phyloP scores from a whole-genome alignment of 352 stramenopile genomes.

The Globisporangium canariense region DNA sequence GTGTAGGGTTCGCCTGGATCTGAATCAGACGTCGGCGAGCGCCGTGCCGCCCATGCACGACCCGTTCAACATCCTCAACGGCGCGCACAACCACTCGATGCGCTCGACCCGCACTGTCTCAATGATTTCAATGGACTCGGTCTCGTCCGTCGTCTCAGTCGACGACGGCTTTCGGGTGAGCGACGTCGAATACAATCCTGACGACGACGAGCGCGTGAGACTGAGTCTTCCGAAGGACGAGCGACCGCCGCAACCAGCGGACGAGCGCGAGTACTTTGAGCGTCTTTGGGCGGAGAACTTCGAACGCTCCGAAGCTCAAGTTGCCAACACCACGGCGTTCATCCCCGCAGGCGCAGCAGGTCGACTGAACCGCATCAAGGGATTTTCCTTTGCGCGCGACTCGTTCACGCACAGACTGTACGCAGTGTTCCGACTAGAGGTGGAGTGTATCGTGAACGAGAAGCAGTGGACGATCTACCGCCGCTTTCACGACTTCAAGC shows the following conservation, averaged over 20 bases:
- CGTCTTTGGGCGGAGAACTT: conserved; percentile 81
- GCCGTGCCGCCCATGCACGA: conserved; percentile 70
- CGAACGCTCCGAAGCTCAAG: conserved; percentile 69
- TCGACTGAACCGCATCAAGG: conserved; percentile 77
- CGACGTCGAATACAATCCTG: conserved; percentile 23
- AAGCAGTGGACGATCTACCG: conserved; percentile 88
- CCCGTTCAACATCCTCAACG: conserved; percentile 74
- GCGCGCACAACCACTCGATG: conserved; percentile 25
- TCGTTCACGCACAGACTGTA: conserved; percentile 67
- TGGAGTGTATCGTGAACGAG: conserved; percentile 82
- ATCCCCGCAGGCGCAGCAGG: conserved; percentile 63
- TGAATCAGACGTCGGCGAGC: conserved; percentile 38
- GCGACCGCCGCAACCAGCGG: conserved; percentile 60
- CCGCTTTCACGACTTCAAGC: conserved; percentile 84
- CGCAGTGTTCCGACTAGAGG: conserved; percentile 77
- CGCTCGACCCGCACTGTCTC: conserved; percentile 38
- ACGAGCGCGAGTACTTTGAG: conserved; percentile 84
- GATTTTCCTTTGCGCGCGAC: conserved; percentile 73
- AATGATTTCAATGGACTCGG: conserved; percentile 61
- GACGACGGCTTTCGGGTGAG: conserved; percentile 58
- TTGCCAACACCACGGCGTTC: conserved; percentile 62
- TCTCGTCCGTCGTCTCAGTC: conserved; percentile 52
- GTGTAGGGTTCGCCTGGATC: conserved; percentile 42
- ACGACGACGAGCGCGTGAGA: conserved; percentile 20
- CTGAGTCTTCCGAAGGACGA: conserved; percentile 63